phyloP scores from a whole-genome alignment of 768 basidiomycete species.

The Russula virescens region DNA sequence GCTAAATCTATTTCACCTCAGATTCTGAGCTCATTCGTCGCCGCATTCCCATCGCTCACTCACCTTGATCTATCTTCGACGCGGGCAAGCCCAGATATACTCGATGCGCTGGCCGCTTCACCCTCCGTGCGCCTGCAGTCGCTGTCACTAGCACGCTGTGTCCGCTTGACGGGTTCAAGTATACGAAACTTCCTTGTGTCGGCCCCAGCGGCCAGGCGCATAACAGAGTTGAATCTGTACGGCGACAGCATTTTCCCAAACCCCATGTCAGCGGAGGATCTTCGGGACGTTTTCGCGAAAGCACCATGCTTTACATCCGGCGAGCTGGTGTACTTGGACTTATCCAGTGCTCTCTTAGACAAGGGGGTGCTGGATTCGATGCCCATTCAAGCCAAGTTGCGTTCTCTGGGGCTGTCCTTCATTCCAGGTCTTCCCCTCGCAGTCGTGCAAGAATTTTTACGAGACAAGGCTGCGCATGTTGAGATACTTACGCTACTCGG shows the following conservation, averaged over 20 bases:
- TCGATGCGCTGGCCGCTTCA: conserved; percentile 58
- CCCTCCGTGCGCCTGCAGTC: conserved; percentile 64
- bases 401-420: conserved; percentile 87
- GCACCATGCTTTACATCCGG: conserved; percentile 81
- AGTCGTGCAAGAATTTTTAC: conserved; percentile 63
- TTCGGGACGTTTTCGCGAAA: conserved; percentile 55
- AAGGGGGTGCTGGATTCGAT: conserved; percentile 46
- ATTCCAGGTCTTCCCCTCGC: conserved; percentile 66
- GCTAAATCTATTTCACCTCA: conserved; percentile 70
- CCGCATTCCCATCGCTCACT: conserved; percentile 80
- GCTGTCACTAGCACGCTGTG: conserved; percentile 81
- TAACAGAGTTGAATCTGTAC: conserved; percentile 81
- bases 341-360: conserved; percentile 73
- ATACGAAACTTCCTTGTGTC: conserved; percentile 67
- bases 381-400: conserved; percentile 62
- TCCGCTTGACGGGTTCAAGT: conserved; percentile 72
- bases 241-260: conserved; percentile 82
- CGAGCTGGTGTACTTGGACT: conserved; percentile 77
- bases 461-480: conserved; percentile 60
- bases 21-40: conserved; percentile 64
- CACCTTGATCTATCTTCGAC: conserved; percentile 55
- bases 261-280: conserved; percentile 59
- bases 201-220: conserved; percentile 53
- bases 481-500: conserved; percentile 81
- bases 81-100: conserved; percentile 70